Evolutionary conservation across 768 basidiomycete species (phyloP), one percentile per base, ranked within the genome.

Genomic region (Russula compacta): DNA sequence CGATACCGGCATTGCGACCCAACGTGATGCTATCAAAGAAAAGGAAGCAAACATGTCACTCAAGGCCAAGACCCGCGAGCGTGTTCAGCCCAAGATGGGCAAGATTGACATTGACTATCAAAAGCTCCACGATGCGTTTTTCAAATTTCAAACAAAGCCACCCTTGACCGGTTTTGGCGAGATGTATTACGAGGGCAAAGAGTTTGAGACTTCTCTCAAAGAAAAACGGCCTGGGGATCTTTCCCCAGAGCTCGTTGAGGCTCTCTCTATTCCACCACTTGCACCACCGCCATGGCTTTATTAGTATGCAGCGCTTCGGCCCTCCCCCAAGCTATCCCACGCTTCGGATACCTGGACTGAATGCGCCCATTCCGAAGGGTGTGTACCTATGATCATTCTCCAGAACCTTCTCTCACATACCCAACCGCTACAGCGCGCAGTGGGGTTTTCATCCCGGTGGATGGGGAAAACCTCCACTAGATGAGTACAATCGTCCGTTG

Each of bases 381-480:
- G 65, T 65, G 87, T 76, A 6, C 21, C 6, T 32, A 6, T 48
- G 12, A 53, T 17, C 12, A 38, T n/a, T 36, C 29, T 60, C 12
- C 21, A 42, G 24, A 35, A 48, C 39, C 19, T 8, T 50, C 29
- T 61, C n/a, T 67, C 51, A 52, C 61, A 47, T 58, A 36, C 49
- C 64, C 61, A 11, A 56, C 44, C 62, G 4, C 21, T 48, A 19
- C 64, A 92, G 91, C 38, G 97, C 97, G 3, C 95, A 98, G 73
- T 99, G 97, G 97, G 97, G 97, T 58, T 98, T 98, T 84, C 97
- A 98, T 74, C 97, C 97, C 10, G 97, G 97, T 75, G 97, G 97
- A 55, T 99, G 97, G 97, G 97, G 97, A 46, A 97, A 98, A 75
- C 97, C 97, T 12, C 95, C 97, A 7, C 78, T 99, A 43, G 97